phyloP scores from a whole-genome alignment of 1,284 basidiomycete genomes.

The Kalmanozyma brasiliensis region DNA sequence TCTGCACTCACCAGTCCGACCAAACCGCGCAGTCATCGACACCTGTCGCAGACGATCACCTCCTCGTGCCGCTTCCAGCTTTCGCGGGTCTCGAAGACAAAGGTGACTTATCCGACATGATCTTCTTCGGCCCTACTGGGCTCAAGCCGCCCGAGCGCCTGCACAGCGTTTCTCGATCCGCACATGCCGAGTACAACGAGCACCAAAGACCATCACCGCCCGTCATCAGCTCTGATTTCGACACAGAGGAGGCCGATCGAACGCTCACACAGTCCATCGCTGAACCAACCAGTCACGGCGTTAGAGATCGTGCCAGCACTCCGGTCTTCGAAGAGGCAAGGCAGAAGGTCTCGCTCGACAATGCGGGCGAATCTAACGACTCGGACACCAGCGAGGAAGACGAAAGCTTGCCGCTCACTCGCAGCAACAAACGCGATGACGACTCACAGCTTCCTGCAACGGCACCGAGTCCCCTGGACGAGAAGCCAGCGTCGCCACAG shows the following conservation, averaged over 20 bases:
- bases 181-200: neutral
- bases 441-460: too few relatives aligned
- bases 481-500: neutral
- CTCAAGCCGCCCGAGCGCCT: neutral
- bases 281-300: too few relatives aligned
- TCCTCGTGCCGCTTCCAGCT: neutral
- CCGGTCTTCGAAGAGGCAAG: neutral
- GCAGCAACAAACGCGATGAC: neutral
- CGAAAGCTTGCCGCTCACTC: slow-evolving; percentile 10
- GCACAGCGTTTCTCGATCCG: neutral
- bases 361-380: neutral
- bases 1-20: neutral
- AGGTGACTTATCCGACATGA: neutral
- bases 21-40: too few relatives aligned
- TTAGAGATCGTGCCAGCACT: too few relatives aligned
- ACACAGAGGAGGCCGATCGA: slow-evolving; percentile 8
- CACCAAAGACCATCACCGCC: neutral
- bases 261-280: slow-evolving; percentile 16
- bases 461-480: too few relatives aligned
- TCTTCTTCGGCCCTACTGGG: slow-evolving; percentile 22
- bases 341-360: too few relatives aligned
- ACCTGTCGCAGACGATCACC: neutral
- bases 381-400: slow-evolving; percentile 16
- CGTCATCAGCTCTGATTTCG: neutral
- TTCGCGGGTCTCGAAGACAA: neutral